phyloP scores from a whole-genome alignment of 2,329 filamentous ascomycete genomes.

The Exophiala xenobiotica region DNA sequence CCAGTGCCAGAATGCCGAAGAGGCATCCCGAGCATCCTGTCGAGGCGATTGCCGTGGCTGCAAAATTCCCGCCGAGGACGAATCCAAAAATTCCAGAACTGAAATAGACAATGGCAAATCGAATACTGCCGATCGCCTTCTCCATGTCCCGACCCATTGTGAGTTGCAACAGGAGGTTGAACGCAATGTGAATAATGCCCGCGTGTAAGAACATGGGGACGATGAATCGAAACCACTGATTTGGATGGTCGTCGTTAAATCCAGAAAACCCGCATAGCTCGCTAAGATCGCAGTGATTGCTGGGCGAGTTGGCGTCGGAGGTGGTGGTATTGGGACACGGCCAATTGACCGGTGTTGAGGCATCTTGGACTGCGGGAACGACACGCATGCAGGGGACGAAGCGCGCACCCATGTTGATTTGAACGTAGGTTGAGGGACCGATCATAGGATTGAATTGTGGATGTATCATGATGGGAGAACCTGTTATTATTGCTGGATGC shows the following conservation, averaged over 20 bases:
- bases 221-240: constrained; percentile 98
- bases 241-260: constrained; percentile 70
- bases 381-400: constrained; percentile 96
- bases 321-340: constrained; percentile 79
- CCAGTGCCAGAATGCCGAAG: constrained; percentile 88
- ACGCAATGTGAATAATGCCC: constrained; percentile 89
- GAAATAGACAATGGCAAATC: constrained; percentile 88
- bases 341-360: constrained; percentile 51
- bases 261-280: constrained; percentile 81
- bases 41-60: constrained; percentile 74
- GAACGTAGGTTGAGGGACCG: constrained; percentile 81
- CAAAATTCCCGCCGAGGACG: constrained; percentile 91
- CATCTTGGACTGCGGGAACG: constrained; percentile 43
- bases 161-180: constrained; percentile 90
- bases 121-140: constrained; percentile 78
- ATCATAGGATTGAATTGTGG: constrained; percentile 97
- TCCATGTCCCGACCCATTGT: constrained; percentile 93
- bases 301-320: constrained; percentile 47
- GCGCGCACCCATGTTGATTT: constrained; percentile 95
- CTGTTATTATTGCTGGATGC: constrained; percentile 67
- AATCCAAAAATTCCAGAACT: constrained; percentile 93
- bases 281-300: constrained; percentile 68
- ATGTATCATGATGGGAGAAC: constrained; percentile 66
- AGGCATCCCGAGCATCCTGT: constrained; percentile 86
- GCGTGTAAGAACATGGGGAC: constrained; percentile 93